Conservation (phyloP, 108 stramenopile genomes). For the Fragilariopsis cylindrus region DNA sequence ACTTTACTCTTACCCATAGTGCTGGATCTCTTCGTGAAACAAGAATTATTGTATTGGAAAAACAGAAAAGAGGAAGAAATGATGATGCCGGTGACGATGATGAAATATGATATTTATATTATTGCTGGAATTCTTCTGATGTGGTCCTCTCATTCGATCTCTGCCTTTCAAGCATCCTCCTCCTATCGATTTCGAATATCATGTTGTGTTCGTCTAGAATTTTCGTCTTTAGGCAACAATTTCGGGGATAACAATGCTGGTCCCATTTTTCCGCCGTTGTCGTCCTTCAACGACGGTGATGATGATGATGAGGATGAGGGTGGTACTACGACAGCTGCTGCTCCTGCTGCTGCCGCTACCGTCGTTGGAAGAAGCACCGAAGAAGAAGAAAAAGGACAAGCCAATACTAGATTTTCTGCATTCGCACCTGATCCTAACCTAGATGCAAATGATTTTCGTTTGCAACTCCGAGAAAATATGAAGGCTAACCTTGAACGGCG, state of each 20-base stretch:
- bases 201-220: neutral
- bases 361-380: neutral
- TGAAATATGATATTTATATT: too few relatives aligned
- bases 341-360: too few relatives aligned
- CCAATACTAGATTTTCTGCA: slow-evolving; percentile 32
- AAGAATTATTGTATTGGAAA: too few relatives aligned
- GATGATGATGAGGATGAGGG: neutral
- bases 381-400: slow-evolving; percentile 26
- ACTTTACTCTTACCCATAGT: too few relatives aligned
- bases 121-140: neutral
- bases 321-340: too few relatives aligned
- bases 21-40: too few relatives aligned
- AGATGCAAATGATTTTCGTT: slow-evolving; percentile 36
- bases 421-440: slow-evolving; percentile 45
- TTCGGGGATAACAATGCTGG: neutral
- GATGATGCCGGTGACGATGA: too few relatives aligned
- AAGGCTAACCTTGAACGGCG: slow-evolving; percentile 45
- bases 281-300: neutral
- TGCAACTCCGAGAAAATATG: slow-evolving; percentile 48
- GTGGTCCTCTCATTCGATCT: neutral
- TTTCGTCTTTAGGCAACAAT: neutral
- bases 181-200: neutral
- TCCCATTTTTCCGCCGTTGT: neutral
- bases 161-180: neutral
- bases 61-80: too few relatives aligned